A percentile compares a stretch with the other conserved stretches of the same genome.
Conservation (phyloP, 331 rosid species). For the Dryas integrifolia region DNA sequence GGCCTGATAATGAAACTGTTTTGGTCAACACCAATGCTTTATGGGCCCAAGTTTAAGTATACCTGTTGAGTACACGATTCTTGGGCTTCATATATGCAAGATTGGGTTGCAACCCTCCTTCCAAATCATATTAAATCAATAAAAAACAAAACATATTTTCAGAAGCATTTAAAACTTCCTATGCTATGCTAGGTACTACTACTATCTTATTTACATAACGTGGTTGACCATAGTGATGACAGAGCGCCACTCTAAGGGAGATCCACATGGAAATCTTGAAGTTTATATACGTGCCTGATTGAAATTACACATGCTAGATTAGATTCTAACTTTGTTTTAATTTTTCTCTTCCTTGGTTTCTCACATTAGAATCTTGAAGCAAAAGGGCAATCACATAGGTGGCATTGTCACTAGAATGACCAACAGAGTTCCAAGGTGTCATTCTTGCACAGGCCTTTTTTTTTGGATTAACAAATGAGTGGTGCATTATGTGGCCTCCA, state of each 20-base stretch:
- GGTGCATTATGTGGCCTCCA: slow-evolving; percentile 84
- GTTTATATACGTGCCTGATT: not conserved
- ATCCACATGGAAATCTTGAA: not conserved
- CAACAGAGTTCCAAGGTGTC: slow-evolving; percentile 38
- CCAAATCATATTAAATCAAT: not conserved
- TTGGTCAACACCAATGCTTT: not conserved
- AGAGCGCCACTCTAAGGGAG: not conserved
- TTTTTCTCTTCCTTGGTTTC: not conserved
- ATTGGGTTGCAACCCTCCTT: not conserved
- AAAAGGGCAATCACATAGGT: slow-evolving; percentile 19
- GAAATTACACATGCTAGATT: not conserved
- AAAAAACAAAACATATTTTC: not conserved
- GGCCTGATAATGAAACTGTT: too few species aligned
- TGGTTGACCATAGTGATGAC: not conserved
- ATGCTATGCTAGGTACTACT: not conserved
- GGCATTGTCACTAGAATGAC: slow-evolving; percentile 26
- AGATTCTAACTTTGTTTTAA: not conserved
- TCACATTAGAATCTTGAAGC: slow-evolving; percentile 12
- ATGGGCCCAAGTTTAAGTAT: not conserved
- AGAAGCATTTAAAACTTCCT: not conserved
- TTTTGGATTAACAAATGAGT: slow-evolving; percentile 47
- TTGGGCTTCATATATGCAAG: slow-evolving; percentile 9
- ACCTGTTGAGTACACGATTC: not conserved
- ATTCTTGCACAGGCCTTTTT: slow-evolving; percentile 9
- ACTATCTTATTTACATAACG: slow-evolving; percentile 4